phyloP scores from a whole-genome alignment of 129 eudicot species.

The Flaveria robusta region DNA sequence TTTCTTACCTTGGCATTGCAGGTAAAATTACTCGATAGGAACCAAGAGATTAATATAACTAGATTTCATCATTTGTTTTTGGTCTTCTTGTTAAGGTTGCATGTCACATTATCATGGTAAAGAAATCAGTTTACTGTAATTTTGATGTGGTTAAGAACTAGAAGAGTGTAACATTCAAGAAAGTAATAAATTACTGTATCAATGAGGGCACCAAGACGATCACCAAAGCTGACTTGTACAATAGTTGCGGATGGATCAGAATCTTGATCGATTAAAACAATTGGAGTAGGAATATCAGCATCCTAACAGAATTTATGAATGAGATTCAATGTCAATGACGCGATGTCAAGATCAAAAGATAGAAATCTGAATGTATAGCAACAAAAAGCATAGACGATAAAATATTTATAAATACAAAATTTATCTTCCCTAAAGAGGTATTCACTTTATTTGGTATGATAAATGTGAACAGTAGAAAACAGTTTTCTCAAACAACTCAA shows the following conservation, averaged over 20 bases:
- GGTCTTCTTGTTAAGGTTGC: conserved; percentile 9
- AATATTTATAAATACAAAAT: conserved; percentile 11
- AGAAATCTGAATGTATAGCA: conserved; percentile 15
- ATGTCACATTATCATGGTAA: conserved; percentile 20
- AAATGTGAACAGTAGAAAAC: conserved; percentile 9
- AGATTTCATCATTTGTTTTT: not conserved
- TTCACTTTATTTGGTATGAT: no score
- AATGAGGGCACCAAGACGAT: conserved; percentile 94
- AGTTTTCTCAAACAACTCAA: conserved; percentile 1
- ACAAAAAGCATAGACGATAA: not conserved
- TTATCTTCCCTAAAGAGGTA: not conserved
- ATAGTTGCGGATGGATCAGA: conserved; percentile 78
- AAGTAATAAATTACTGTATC: conserved; percentile 62
- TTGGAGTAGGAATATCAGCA: conserved; percentile 76
- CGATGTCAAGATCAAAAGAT: conserved; percentile 13
- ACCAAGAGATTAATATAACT: conserved; percentile 3
- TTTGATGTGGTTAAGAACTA: conserved; percentile 2
- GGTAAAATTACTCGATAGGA: conserved; percentile 3
- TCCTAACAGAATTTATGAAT: conserved; percentile 56
- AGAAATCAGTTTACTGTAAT: conserved; percentile 13
- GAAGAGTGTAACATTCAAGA: conserved; percentile 12
- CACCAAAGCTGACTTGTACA: conserved; percentile 92
- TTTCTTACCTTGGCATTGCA: conserved; percentile 18
- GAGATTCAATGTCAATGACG: conserved; percentile 26
- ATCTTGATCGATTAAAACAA: conserved; percentile 86